Evolutionary conservation across 1,284 basidiomycete genomes (phyloP).

Genomic region (Ceratobasidium sp.): DNA sequence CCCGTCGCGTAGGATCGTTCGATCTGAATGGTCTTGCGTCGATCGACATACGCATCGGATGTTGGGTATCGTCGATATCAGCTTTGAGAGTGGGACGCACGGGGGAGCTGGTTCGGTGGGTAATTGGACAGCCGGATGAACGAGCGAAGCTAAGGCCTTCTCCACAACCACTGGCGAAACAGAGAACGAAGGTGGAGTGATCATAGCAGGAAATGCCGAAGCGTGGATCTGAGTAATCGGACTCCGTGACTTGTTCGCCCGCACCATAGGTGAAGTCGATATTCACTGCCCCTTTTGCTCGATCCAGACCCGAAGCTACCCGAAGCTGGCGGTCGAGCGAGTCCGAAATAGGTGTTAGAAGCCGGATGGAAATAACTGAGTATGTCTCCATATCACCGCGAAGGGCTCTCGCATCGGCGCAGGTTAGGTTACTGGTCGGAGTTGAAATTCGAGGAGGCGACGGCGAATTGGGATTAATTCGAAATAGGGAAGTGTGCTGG

Average conservation of each 20-base stretch:
- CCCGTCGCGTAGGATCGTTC: slow-evolving; percentile 48
- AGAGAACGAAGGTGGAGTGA: not conserved
- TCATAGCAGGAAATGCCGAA: not conserved
- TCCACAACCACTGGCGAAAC: too few relatives aligned
- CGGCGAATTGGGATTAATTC: not conserved
- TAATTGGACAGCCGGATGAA: not conserved
- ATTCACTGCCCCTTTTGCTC: not conserved
- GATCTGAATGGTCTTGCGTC: slow-evolving; percentile 46
- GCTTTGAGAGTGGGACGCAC: not conserved
- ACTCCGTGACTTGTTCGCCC: not conserved
- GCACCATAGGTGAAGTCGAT: slow-evolving; percentile 15
- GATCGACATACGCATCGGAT: slow-evolving; percentile 49
- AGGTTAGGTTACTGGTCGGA: not conserved
- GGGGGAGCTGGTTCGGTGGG: not conserved
- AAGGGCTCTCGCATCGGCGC: slow-evolving; percentile 5
- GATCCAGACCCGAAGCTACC: not conserved
- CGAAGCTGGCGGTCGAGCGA: not conserved
- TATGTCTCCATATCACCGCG: slow-evolving; percentile 37
- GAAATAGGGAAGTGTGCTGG: not conserved
- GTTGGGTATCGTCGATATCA: too few relatives aligned
- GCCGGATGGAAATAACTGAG: slow-evolving; percentile 25
- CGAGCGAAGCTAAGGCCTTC: too few relatives aligned
- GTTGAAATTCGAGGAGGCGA: not conserved
- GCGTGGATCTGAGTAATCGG: not conserved
- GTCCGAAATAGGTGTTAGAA: slow-evolving; percentile 22